phyloP scores from a whole-genome alignment of 805 yeast species.

The Scheffersomyces amazonensis region DNA sequence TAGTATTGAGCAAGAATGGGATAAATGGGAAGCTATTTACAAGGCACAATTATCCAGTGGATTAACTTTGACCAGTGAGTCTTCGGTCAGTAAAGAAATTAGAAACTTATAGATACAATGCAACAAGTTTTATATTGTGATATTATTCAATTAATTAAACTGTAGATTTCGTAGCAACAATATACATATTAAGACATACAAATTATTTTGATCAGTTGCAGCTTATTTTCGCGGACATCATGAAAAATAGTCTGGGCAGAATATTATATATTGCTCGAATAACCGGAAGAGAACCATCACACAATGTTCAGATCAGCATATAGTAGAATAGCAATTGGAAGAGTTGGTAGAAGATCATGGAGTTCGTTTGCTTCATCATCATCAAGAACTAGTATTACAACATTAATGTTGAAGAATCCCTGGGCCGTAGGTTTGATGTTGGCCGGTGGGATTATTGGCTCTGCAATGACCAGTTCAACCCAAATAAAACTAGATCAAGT shows the following conservation, averaged over 20 bases:
- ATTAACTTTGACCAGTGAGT: slow-evolving; percentile 14
- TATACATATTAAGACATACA: no score
- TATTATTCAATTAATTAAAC: no score
- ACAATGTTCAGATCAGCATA: no score
- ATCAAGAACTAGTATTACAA: neutral
- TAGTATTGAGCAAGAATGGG: slow-evolving; percentile 33
- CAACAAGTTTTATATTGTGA: neutral
- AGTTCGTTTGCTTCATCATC: neutral
- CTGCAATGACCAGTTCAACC: neutral
- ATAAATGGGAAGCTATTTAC: slow-evolving; percentile 31
- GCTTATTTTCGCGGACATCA: no score
- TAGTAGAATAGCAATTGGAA: no score
- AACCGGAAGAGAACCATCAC: no score
- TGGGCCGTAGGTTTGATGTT: neutral
- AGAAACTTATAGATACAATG: neutral
- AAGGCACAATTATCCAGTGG: slow-evolving; percentile 43
- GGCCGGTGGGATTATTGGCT: neutral
- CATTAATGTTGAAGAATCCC: no score
- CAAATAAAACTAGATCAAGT: neutral
- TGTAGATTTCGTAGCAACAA: no score
- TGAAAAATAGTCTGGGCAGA: no score
- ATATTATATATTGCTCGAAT: no score
- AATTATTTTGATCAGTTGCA: no score
- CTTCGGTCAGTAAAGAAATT: slow-evolving; percentile 26
- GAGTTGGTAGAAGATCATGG: neutral